phyloP scores from a whole-genome alignment of 495 filamentous ascomycete species.

The Staphylotrichum longicolle region DNA sequence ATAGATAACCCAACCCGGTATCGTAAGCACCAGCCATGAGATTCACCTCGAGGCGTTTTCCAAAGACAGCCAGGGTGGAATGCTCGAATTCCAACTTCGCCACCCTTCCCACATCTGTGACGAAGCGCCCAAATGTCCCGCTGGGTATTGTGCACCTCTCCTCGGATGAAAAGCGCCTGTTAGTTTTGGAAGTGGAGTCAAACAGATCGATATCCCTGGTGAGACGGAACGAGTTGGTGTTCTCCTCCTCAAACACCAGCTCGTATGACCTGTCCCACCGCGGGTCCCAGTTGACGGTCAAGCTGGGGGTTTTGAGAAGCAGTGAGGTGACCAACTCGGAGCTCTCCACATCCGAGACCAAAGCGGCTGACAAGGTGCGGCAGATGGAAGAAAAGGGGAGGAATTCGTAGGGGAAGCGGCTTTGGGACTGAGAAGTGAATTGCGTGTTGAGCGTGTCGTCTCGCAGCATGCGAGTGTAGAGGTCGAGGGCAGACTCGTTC shows the following conservation, averaged over 20 bases:
- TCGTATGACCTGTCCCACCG: slow-evolving; percentile 55
- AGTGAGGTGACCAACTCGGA: slow-evolving; percentile 51
- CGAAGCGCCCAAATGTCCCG: slow-evolving; percentile 67
- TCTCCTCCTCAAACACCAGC: slow-evolving; percentile 78
- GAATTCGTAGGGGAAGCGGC: slow-evolving; percentile 83
- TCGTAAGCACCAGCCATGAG: slow-evolving; percentile 40
- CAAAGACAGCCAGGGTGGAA: slow-evolving; percentile 74
- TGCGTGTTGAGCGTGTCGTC: slow-evolving; percentile 54
- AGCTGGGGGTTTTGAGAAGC: slow-evolving; percentile 61
- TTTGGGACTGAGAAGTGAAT: slow-evolving; percentile 60
- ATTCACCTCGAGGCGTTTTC: slow-evolving; percentile 64
- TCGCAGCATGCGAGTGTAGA: slow-evolving; percentile 50
- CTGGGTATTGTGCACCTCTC: slow-evolving; percentile 54
- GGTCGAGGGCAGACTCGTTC: slow-evolving; percentile 45
- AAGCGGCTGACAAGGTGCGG: slow-evolving; percentile 39
- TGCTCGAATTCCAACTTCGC: slow-evolving; percentile 65
- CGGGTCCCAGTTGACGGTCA: slow-evolving; percentile 67
- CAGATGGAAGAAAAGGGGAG: slow-evolving; percentile 65
- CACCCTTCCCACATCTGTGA: slow-evolving; percentile 57
- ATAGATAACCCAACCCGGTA: slow-evolving; percentile 35
- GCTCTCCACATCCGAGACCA: slow-evolving; percentile 48
- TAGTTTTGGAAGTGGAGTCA: slow-evolving; percentile 32
- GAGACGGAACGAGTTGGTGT: slow-evolving; percentile 64
- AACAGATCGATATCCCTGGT: slow-evolving; percentile 55
- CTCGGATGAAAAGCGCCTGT: slow-evolving; percentile 31